A percentile compares a stretch with the other conserved stretches of the same genome.
Conservation (phyloP, 176 grass and related monocot genomes). For the Oryza officinalis region DNA sequence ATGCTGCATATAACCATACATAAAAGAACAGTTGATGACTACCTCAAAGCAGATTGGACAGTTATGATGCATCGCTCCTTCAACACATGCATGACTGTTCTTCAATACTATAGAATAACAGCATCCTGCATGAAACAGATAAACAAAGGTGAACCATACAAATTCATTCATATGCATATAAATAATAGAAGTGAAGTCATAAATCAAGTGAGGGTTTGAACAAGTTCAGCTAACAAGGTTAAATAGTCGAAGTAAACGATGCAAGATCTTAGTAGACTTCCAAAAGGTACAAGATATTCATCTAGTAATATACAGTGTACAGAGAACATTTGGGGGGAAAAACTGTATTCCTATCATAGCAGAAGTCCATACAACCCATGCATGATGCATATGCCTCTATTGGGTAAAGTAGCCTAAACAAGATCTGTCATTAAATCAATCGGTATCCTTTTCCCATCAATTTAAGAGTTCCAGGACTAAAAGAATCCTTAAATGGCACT, state of each 20-base stretch:
- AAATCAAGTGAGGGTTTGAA: background rate
- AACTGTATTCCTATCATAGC: background rate
- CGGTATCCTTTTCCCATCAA: background rate
- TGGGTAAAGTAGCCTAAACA: background rate
- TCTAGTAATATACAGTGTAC: background rate
- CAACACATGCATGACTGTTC: constrained; percentile 87
- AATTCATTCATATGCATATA: background rate
- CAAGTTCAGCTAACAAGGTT: background rate
- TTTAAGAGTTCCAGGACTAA: background rate
- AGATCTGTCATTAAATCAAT: background rate
- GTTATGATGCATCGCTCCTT: constrained; percentile 97
- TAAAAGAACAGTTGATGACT: background rate
- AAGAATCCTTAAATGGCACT: background rate
- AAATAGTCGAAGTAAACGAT: background rate
- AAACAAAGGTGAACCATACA: constrained; percentile 8
- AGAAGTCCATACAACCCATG: background rate
- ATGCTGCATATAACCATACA: background rate
- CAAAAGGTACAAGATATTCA: background rate
- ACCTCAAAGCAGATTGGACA: constrained; percentile 99
- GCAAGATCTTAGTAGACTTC: too few relatives aligned
- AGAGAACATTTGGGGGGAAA: background rate
- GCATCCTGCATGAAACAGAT: constrained; percentile 56
- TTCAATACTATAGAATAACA: constrained; percentile 80
- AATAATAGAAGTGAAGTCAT: background rate
- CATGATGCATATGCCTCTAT: background rate